Percentiles rank a stretch among this genome's conserved stretches.
These are phyloP conservation scores for Golubevia sp. DNA, from an alignment of 1,284 basidiomycete genomes.

Conservation along the genomic window DNA sequence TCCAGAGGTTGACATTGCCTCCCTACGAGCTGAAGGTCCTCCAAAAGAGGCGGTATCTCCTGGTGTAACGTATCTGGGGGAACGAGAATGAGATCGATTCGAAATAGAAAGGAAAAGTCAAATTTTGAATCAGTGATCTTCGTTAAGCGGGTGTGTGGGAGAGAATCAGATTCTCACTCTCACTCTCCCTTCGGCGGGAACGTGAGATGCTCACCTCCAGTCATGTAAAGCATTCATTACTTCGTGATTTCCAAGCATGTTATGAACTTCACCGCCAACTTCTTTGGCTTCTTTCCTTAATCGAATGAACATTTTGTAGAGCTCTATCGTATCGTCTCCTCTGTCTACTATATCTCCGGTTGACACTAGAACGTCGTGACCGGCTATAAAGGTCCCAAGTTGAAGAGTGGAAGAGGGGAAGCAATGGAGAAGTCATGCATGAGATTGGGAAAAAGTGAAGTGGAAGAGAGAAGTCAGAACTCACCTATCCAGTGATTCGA, in stretches of 20 bases:
- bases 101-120: neutral
- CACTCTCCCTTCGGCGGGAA: no score
- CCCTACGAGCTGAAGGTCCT: constrained; percentile 19
- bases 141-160: no score
- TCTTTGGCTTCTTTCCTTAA: constrained; percentile 28
- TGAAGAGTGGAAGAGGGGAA: neutral
- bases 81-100: constrained; percentile 1
- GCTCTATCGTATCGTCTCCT: constrained; percentile 50
- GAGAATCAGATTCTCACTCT: no score
- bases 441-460: neutral
- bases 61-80: constrained; percentile 34
- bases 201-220: constrained; percentile 25
- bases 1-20: constrained; percentile 35
- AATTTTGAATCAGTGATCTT: no score
- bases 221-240: constrained; percentile 57
- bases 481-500: neutral
- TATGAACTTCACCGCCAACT: constrained; percentile 36
- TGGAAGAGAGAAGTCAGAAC: neutral
- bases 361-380: constrained; percentile 43
- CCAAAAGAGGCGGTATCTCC: constrained; percentile 51
- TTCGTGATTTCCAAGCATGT: constrained; percentile 17
- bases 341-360: constrained; percentile 60
- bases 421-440: neutral
- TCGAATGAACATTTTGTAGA: constrained; percentile 43
- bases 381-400: constrained; percentile 28